Evolutionary conservation across 805 yeast genomes (phyloP), one percentile per base, ranked within the genome.

Genomic region (Saturnispora quitensis): DNA sequence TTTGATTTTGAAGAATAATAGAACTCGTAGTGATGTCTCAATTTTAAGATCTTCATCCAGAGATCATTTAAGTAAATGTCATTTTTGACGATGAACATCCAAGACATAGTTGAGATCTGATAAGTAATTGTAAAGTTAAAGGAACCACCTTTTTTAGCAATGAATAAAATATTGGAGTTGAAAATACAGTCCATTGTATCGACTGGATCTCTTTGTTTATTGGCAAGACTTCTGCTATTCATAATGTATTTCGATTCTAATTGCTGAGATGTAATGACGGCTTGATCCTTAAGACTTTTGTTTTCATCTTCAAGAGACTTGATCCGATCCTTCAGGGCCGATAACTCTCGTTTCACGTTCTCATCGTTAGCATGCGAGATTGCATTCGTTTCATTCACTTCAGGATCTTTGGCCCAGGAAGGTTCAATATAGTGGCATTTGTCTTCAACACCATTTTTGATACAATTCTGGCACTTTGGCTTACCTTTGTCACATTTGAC

Each of bases 31-130:
- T 68, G 71, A 47, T 65, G 67, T 45, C 72, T 58, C 22, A 69
- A 56, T 48, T 65, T 65, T 34, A 67, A 52, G 18, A 69, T 68
- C 53, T 68, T 68, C 51, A 66, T 55, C 84, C 84, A 78, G 24
- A 78, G 58, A 43, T 78, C 74, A 53, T 79, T 73, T 45, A 78
- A 61, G 58, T 77, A 78, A 5, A 80, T 77, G 56, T 78, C 84
- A 58, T 81, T 80, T 60, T 78, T 74, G 70, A 78, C 77, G 20
- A 78, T 72, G 27, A 81, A 80, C 57, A 78, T 63, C 82, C 82
- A 78, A 24, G 81, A 80, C 4, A 81, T 73, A 1, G 79, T 75
- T 53, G 81, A 62, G 24, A 69, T 69, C 48, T 69, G 71, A 52
- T 69, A 68, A 17, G 68, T 63, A 12, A 69, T 66, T 8, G 73